Percentiles rank a stretch among this genome's conserved stretches.
phyloP scores from a whole-genome alignment of 1,284 basidiomycete genomes.

The Cutaneotrichosporon spelunceum region DNA sequence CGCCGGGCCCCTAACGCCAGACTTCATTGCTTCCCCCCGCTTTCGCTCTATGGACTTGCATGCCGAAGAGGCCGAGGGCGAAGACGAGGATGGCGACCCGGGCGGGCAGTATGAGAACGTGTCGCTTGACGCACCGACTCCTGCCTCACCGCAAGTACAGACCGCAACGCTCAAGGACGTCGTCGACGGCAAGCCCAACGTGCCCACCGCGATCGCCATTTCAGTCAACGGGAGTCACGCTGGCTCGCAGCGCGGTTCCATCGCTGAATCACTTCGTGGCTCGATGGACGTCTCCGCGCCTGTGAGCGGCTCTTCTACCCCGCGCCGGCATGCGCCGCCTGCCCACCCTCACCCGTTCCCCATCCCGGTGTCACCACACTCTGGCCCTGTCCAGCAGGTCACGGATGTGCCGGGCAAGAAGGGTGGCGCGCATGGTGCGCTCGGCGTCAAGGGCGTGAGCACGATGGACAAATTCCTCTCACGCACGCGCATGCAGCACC shows the following conservation, averaged over 20 bases:
- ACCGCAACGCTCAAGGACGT: constrained; percentile 1
- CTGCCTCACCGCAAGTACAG: neutral
- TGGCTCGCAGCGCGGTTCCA: neutral
- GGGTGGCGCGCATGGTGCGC: constrained; percentile 12
- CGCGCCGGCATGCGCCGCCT: constrained; percentile 40
- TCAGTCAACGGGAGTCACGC: constrained; percentile 6
- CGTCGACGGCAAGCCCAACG: constrained; percentile 7
- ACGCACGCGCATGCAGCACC: constrained; percentile 65
- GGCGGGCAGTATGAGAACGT: constrained; percentile 43
- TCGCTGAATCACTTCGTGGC: neutral
- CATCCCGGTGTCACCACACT: constrained; percentile 27
- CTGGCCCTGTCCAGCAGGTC: constrained; percentile 22
- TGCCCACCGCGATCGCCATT: neutral
- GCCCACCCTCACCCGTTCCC: constrained; percentile 47
- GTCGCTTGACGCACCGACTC: constrained; percentile 21
- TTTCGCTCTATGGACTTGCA: constrained; percentile 16
- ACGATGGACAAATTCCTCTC: constrained; percentile 52
- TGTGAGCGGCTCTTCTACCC: constrained; percentile 21
- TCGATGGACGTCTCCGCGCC: constrained; percentile 2
- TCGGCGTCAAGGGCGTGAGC: constrained; percentile 39
- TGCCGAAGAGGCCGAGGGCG: constrained; percentile 9
- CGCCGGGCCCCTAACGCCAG: neutral
- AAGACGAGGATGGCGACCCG: constrained; percentile 23
- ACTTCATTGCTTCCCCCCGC: constrained; percentile 1
- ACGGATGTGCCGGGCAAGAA: constrained; percentile 1